Conservation (phyloP, 78 protist genomes). For the Monocercomonoides exilis region DNA sequence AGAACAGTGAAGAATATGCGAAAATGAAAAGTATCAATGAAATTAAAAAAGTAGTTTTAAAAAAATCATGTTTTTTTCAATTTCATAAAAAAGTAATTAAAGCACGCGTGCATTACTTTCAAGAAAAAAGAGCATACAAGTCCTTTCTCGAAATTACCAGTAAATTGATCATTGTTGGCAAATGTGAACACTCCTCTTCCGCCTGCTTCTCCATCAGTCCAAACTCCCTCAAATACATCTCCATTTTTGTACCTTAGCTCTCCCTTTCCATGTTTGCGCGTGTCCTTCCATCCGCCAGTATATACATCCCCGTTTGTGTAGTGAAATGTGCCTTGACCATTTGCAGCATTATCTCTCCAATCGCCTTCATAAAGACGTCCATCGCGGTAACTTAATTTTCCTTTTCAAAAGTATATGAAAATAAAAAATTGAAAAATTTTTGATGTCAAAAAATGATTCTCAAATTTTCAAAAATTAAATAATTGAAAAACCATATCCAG, state of each 20-base stretch:
- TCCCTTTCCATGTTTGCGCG: constrained; percentile 4
- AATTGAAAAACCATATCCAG: too few species aligned
- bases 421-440: too few species aligned
- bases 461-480: too few species aligned
- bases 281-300: neutral
- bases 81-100: too few species aligned
- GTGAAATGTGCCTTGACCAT: neutral
- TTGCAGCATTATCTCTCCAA: neutral
- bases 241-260: neutral
- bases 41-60: too few species aligned
- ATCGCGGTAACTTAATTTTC: neutral
- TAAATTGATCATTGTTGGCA: neutral
- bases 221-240: neutral
- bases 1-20: too few species aligned
- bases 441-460: too few species aligned
- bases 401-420: too few species aligned
- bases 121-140: neutral
- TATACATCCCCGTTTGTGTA: neutral
- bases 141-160: neutral
- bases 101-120: too few species aligned
- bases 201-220: neutral
- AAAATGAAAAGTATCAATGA: too few species aligned
- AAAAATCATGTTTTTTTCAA: too few species aligned
- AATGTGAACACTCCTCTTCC: neutral
- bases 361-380: constrained; percentile 1